Conservation (phyloP, 768 basidiomycete genomes). For the Termitomyces sp. region DNA sequence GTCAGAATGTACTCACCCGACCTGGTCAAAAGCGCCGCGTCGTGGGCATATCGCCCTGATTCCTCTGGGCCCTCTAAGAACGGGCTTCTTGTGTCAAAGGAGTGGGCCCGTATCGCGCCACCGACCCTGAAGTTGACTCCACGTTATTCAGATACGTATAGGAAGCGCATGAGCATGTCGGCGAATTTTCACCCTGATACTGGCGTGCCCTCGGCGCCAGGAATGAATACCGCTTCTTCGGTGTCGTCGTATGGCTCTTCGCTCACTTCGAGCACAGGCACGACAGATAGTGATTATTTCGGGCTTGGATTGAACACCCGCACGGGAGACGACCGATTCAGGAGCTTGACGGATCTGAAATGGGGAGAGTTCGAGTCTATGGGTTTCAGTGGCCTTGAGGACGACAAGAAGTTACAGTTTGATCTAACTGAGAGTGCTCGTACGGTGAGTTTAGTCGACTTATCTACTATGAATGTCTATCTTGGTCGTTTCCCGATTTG, state of each 20-base stretch:
- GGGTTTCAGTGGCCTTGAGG: slow-evolving; percentile 65
- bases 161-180: slow-evolving; percentile 73
- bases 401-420: slow-evolving; percentile 81
- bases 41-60: slow-evolving; percentile 38
- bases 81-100: slow-evolving; percentile 57
- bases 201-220: slow-evolving; percentile 27
- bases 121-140: slow-evolving; percentile 57
- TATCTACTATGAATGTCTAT: too few species aligned
- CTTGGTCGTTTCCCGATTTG: neutral
- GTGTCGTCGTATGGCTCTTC: slow-evolving; percentile 39
- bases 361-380: slow-evolving; percentile 90
- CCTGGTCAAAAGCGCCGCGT: slow-evolving; percentile 62
- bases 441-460: slow-evolving; percentile 47
- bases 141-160: slow-evolving; percentile 71
- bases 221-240: slow-evolving; percentile 32
- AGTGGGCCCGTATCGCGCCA: slow-evolving; percentile 76
- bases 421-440: slow-evolving; percentile 89
- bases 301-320: slow-evolving; percentile 30
- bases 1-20: slow-evolving; percentile 88
- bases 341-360: slow-evolving; percentile 78
- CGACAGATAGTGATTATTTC: slow-evolving; percentile 34
- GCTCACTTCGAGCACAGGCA: slow-evolving; percentile 24
- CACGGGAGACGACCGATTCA: slow-evolving; percentile 66
- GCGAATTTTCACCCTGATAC: slow-evolving; percentile 54
- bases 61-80: slow-evolving; percentile 28